Conservation (phyloP, 352 stramenopile genomes). For the Phytophthora citricola region DNA sequence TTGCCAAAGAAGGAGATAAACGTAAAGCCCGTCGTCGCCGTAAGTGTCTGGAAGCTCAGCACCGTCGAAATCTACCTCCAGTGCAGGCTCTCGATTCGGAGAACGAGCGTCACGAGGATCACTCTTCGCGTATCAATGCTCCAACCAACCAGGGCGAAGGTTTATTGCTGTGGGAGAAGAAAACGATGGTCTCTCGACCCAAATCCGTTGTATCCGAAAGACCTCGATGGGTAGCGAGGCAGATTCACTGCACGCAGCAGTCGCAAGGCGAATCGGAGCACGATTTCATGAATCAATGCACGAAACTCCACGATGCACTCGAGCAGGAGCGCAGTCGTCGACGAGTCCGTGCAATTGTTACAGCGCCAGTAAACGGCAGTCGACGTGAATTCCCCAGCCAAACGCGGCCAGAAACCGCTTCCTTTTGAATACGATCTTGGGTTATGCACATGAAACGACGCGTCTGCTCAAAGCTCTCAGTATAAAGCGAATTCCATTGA, state of each 20-base stretch:
- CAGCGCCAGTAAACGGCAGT: not conserved
- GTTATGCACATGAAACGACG: slow-evolving; percentile 23
- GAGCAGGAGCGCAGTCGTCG: slow-evolving; percentile 19
- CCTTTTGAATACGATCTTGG: slow-evolving; percentile 18
- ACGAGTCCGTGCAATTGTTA: slow-evolving; percentile 6
- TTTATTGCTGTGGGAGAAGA: slow-evolving; percentile 37
- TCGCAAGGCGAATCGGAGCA: slow-evolving; percentile 18
- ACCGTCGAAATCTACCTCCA: slow-evolving; percentile 5
- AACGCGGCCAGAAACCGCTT: slow-evolving; percentile 23
- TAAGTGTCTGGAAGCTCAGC: slow-evolving; percentile 37
- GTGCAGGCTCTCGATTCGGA: slow-evolving; percentile 16
- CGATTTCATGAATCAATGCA: slow-evolving; percentile 32
- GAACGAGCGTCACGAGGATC: slow-evolving; percentile 4
- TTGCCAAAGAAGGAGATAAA: slow-evolving; percentile 48
- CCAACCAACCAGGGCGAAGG: slow-evolving; percentile 11
- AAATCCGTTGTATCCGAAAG: slow-evolving; percentile 8
- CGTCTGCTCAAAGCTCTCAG: slow-evolving; percentile 6
- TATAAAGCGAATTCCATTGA: not conserved
- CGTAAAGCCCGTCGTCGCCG: slow-evolving; percentile 47
- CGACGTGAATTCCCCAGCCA: slow-evolving; percentile 5
- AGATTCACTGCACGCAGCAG: slow-evolving; percentile 33
- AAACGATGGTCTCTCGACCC: slow-evolving; percentile 9
- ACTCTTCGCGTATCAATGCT: not conserved
- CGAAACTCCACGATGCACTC: slow-evolving; percentile 28
- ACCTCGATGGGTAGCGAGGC: slow-evolving; percentile 23